phyloP scores from a whole-genome alignment of 257 asterid species.

The Ballota nigra region DNA sequence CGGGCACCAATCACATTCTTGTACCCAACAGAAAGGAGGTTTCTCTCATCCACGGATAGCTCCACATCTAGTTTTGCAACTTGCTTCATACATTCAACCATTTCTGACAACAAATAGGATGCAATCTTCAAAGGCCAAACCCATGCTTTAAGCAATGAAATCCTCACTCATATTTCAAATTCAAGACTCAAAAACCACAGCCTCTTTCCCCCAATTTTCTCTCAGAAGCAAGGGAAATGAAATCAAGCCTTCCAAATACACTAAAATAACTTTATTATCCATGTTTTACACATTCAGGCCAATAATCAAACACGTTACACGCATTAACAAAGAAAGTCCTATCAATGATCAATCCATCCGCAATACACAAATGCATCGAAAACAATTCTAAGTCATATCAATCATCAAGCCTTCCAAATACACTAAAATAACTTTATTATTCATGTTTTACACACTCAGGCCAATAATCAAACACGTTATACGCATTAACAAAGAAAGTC shows the following conservation, averaged over 20 bases:
- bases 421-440: background rate
- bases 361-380: background rate
- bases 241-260: background rate
- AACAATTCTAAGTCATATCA: background rate
- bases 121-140: background rate
- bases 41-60: constrained; percentile 86
- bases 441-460: background rate
- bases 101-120: constrained; percentile 42
- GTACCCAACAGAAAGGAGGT: constrained; percentile 94
- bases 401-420: background rate
- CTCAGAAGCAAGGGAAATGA: background rate
- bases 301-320: background rate
- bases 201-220: background rate
- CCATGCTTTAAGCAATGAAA: background rate
- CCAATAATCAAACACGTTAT: background rate
- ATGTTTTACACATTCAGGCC: background rate
- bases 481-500: background rate
- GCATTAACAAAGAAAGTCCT: background rate
- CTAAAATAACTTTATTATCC: background rate
- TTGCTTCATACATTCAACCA: constrained; percentile 86
- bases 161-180: background rate
- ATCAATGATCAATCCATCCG: background rate
- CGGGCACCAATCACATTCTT: constrained; percentile 97
- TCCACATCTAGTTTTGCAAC: constrained; percentile 82
- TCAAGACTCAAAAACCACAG: background rate